phyloP scores from a whole-genome alignment of 2,329 filamentous ascomycete genomes.

The Zelopaecilomyces penicillatus region DNA sequence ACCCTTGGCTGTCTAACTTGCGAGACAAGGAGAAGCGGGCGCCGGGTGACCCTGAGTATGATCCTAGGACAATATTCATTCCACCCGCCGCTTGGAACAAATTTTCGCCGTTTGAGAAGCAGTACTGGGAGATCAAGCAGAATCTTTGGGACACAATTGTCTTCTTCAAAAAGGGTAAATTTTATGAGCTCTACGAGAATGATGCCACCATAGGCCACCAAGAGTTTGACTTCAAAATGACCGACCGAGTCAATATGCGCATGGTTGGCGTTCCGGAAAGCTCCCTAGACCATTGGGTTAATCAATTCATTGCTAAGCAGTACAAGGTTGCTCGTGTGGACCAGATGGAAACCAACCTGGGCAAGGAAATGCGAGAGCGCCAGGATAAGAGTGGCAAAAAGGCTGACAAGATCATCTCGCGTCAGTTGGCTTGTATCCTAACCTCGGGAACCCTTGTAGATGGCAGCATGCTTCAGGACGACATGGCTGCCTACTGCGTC shows the following conservation, averaged over 20 bases:
- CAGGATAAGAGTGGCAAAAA: slow-evolving; percentile 59
- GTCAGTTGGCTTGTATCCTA: slow-evolving; percentile 83
- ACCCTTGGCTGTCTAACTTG: slow-evolving; percentile 82
- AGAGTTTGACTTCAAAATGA: slow-evolving; percentile 94
- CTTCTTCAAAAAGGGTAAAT: slow-evolving; percentile 99
- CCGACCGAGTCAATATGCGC: slow-evolving; percentile 96
- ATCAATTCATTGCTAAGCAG: slow-evolving; percentile 96
- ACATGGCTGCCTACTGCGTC: slow-evolving; percentile 94
- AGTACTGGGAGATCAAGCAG: slow-evolving; percentile 99
- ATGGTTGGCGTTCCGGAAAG: slow-evolving; percentile 98
- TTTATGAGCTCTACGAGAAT: slow-evolving; percentile 97
- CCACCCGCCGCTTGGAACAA: slow-evolving; percentile 70
- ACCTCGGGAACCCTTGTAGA: slow-evolving; percentile 92
- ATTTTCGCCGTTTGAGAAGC: slow-evolving; percentile 92
- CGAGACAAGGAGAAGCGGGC: slow-evolving; percentile 76
- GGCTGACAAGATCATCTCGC: slow-evolving; percentile 85
- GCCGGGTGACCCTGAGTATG: slow-evolving; percentile 75
- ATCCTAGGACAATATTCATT: slow-evolving; percentile 84
- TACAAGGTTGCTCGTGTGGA: slow-evolving; percentile 96
- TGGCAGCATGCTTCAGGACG: slow-evolving; percentile 91
- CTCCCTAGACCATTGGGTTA: slow-evolving; percentile 93
- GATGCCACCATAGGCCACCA: slow-evolving; percentile 95
- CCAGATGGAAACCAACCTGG: slow-evolving; percentile 90
- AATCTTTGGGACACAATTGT: slow-evolving; percentile 97
- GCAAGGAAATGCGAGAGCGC: slow-evolving; percentile 97